phyloP scores from a whole-genome alignment of 148 eudicot genomes.

The Euryodendron excelsum region DNA sequence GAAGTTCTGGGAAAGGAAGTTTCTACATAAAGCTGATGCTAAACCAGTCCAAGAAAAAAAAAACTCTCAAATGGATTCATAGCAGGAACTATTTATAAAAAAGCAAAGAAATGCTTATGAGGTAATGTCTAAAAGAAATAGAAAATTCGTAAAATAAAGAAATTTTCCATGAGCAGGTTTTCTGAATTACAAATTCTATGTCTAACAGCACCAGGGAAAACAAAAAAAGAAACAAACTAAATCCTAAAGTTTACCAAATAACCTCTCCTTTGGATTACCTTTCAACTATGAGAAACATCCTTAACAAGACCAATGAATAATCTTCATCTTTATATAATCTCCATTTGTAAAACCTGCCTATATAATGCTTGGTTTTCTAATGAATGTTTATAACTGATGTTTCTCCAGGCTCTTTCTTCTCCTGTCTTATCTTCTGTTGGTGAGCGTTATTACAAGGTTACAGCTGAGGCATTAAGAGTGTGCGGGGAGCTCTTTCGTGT shows the following conservation, averaged over 20 bases:
- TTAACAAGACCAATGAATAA: no score
- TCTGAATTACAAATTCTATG: background rate
- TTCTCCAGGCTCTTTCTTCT: slow-evolving; percentile 72
- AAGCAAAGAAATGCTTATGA: background rate
- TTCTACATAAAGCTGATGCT: background rate
- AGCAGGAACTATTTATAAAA: background rate
- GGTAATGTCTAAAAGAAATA: background rate
- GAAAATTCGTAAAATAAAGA: background rate
- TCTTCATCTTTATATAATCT: background rate
- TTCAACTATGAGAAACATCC: background rate
- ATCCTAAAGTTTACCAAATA: background rate
- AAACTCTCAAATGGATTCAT: background rate
- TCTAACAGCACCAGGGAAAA: no score
- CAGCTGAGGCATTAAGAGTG: slow-evolving; percentile 95
- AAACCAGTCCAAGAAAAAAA: background rate
- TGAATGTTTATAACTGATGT: background rate
- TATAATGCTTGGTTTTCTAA: slow-evolving; percentile 3
- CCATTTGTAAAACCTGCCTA: background rate
- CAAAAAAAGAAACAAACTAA: background rate
- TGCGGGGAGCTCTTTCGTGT: slow-evolving; percentile 98
- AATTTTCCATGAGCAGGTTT: background rate
- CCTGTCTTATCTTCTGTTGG: slow-evolving; percentile 93
- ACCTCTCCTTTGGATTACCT: background rate
- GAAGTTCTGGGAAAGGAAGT: background rate
- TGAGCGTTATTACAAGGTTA: slow-evolving; percentile 97